These are phyloP conservation scores for Lentithecium fluviatile DNA, from an alignment of 495 filamentous ascomycete species.

Conservation along the genomic window DNA sequence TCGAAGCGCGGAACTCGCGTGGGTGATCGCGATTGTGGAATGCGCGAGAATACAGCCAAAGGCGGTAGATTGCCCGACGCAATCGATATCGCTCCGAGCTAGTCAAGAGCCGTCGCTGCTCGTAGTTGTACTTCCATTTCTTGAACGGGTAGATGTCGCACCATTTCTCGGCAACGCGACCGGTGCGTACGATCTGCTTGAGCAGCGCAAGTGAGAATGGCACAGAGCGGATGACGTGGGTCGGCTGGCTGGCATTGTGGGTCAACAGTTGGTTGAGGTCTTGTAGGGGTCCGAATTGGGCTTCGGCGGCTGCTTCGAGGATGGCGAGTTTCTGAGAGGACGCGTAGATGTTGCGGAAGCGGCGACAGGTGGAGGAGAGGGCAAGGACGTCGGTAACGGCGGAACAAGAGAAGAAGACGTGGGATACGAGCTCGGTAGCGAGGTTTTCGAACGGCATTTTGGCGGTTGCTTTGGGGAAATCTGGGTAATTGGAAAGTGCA, in stretches of 20 bases:
- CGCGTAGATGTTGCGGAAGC: conserved; percentile 55
- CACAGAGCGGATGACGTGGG: conserved; percentile 51
- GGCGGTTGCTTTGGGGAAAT: conserved; percentile 11
- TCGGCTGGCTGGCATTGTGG: conserved; percentile 56
- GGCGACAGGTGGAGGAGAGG: conserved; percentile 55
- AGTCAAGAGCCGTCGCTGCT: conserved; percentile 61
- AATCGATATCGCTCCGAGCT: conserved; percentile 56
- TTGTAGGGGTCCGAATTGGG: conserved; percentile 61
- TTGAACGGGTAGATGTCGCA: conserved; percentile 66
- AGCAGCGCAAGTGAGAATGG: conserved; percentile 57
- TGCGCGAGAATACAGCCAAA: conserved; percentile 64
- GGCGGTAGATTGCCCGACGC: conserved; percentile 65
- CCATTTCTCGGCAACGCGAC: conserved; percentile 62
- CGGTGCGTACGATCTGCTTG: conserved; percentile 57
- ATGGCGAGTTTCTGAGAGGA: conserved; percentile 55
- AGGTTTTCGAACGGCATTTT: conserved; percentile 52
- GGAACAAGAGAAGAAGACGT: conserved; percentile 58
- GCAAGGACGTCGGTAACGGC: conserved; percentile 54
- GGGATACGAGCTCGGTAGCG: conserved; percentile 61
- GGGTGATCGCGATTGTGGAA: conserved; percentile 54
- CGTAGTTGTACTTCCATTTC: conserved; percentile 61
- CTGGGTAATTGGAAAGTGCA: background rate
- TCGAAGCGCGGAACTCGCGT: conserved; percentile 50
- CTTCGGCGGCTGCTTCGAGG: conserved; percentile 52
- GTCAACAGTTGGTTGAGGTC: conserved; percentile 62